Percentiles rank a stretch among this genome's conserved stretches.
Conservation (phyloP, 495 filamentous ascomycete genomes). For the Aspergillus indologenus region DNA sequence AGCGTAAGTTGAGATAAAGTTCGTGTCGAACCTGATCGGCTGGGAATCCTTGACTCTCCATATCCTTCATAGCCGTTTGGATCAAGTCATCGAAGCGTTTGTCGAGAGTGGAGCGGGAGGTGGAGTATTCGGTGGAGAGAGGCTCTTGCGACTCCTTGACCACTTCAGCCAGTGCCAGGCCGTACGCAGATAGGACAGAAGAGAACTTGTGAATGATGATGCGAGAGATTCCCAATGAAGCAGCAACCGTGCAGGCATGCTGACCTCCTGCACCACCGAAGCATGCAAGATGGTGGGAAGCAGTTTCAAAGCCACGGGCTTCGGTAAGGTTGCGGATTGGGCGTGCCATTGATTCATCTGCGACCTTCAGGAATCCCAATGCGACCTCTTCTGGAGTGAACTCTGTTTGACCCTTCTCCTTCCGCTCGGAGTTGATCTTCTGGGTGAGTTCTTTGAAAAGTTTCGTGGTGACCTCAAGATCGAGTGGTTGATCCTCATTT, state of each 20-base stretch:
- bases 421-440: slow-evolving; percentile 67
- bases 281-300: slow-evolving; percentile 49
- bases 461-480: slow-evolving; percentile 71
- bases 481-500: slow-evolving; percentile 83
- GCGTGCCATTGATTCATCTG: slow-evolving; percentile 53
- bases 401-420: slow-evolving; percentile 29
- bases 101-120: slow-evolving; percentile 34
- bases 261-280: slow-evolving; percentile 57
- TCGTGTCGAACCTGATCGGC: slow-evolving; percentile 45
- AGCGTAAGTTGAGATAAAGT: slow-evolving; percentile 53
- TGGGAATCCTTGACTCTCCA: slow-evolving; percentile 37
- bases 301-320: slow-evolving; percentile 49
- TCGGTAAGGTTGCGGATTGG: slow-evolving; percentile 55
- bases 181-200: slow-evolving; percentile 52
- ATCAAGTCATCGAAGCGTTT: slow-evolving; percentile 33
- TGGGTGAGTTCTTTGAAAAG: slow-evolving; percentile 75
- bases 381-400: slow-evolving; percentile 67
- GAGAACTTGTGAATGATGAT: slow-evolving; percentile 55
- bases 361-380: slow-evolving; percentile 53
- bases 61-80: slow-evolving; percentile 33
- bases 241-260: slow-evolving; percentile 53
- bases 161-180: slow-evolving; percentile 51
- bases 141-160: slow-evolving; percentile 53
- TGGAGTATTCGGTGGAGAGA: slow-evolving; percentile 35
- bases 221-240: slow-evolving; percentile 47